A percentile compares a stretch with the other conserved stretches of the same genome.
Conservation (phyloP, 768 basidiomycete species). For the Polyporus arcularius region DNA sequence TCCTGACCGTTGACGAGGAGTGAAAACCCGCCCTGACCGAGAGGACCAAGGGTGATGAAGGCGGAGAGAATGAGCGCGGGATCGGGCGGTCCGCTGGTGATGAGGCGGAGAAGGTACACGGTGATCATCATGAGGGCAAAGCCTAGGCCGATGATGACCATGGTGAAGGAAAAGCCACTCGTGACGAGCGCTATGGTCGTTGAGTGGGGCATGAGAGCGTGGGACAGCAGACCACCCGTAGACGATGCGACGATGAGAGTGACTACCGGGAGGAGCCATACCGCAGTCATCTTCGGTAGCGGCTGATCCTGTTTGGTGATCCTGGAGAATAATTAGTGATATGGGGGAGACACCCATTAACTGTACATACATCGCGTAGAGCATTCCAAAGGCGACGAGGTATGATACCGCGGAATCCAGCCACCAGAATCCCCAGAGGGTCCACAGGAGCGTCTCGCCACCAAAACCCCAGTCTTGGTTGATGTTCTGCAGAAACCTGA, state of each 20-base stretch:
- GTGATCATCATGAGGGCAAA: slow-evolving; percentile 52
- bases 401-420: slow-evolving; percentile 44
- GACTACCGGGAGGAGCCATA: slow-evolving; percentile 32
- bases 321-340: slow-evolving; percentile 33
- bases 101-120: slow-evolving; percentile 46
- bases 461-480: slow-evolving; percentile 40
- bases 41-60: slow-evolving; percentile 54
- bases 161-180: slow-evolving; percentile 43
- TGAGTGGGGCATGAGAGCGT: slow-evolving; percentile 38
- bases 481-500: slow-evolving; percentile 25
- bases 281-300: slow-evolving; percentile 41
- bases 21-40: slow-evolving; percentile 54
- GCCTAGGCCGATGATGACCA: slow-evolving; percentile 47
- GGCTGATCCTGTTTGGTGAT: slow-evolving; percentile 45
- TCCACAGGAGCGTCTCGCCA: slow-evolving; percentile 38
- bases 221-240: slow-evolving; percentile 47
- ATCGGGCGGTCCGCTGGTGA: slow-evolving; percentile 43
- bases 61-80: slow-evolving; percentile 41
- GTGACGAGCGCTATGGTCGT: slow-evolving; percentile 43
- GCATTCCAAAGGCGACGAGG: slow-evolving; percentile 47
- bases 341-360: neutral
- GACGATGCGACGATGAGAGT: slow-evolving; percentile 45
- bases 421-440: slow-evolving; percentile 56
- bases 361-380: slow-evolving; percentile 47
- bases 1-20: slow-evolving; percentile 42